Base-by-base conservation (phyloP, 2,329 filamentous ascomycete species). In the Talaromyces amestolkiae region DNA sequence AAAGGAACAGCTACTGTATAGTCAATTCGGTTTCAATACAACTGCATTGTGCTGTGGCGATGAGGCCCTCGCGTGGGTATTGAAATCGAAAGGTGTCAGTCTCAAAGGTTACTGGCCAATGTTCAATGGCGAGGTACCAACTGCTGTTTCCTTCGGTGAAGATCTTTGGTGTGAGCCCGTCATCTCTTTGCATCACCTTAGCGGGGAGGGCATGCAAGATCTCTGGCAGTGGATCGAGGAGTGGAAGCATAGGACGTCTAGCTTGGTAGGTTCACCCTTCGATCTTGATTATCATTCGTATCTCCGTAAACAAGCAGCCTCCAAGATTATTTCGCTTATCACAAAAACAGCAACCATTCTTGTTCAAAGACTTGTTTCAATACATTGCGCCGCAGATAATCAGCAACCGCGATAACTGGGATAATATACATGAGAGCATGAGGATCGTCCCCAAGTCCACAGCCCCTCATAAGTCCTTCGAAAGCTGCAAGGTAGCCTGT, bases 101-200 rank as follows among this genome's bases (percentile, higher is more conserved):
- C 41, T 61, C n/a, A 61, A 49, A 47, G 58, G 58, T 13, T 61
- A 61, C 24, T 61, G 58, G 58, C 58, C 58, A 37, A 61, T 61
- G 58, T 49, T 61, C 3, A 61, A 61, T 49, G 58, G 58, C 5
- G 58, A 61, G 58, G 33, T 61, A 61, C 58, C 58, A 49, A 22
- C 41, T 6, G 13, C 43, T 33, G 1, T 61, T 6, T 47, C 58
- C 43, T 61, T 61, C 24, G 58, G 58, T 3, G 8, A 10, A 3
- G 58, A 61, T 47, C 58, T 61, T 61, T 61, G 58, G 58, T 61
- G 58, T 37, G 58, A 61, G 22, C 58, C 58, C 15, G 41, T 61
- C 27, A 61, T 61, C 31, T 61, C 58, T n/a, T 61, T 61, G 19
- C 58, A 61, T 35, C 58, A 61, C n/a, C 41, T 61, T 47, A 43